Evolutionary conservation across 2,329 filamentous ascomycete species (phyloP).

Genomic region (Paradendryphiella salina): DNA sequence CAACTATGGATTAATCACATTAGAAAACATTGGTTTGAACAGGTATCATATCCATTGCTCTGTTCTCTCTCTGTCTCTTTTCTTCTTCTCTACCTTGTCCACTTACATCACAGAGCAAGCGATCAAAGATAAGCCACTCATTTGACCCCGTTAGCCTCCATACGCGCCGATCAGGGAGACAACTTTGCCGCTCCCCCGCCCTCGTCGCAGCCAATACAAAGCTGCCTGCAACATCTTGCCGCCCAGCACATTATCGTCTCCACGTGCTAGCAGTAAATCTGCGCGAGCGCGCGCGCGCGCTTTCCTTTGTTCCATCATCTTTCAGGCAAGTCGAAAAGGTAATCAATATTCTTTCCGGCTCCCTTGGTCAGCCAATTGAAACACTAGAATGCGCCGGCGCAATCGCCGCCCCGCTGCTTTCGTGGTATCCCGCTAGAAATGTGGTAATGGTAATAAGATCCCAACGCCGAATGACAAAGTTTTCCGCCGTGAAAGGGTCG

Average conservation of each 20-base stretch:
- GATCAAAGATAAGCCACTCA: not conserved
- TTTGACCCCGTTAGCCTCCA: conserved; percentile 1
- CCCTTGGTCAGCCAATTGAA: conserved; percentile 16
- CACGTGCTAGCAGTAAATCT: not conserved
- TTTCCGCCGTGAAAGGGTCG: conserved; percentile 13
- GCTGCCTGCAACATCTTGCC: conserved; percentile 2
- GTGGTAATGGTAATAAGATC: conserved; percentile 5
- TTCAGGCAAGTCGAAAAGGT: conserved; percentile 6
- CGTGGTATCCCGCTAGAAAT: conserved; percentile 12
- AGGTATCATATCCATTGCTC: not conserved
- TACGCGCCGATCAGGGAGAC: not conserved
- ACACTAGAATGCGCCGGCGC: conserved; percentile 8
- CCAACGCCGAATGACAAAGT: conserved; percentile 12
- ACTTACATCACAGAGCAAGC: not conserved
- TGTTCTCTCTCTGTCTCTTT: not conserved
- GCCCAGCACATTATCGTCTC: conserved; percentile 7
- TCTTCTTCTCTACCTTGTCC: not conserved
- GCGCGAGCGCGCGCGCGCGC: not conserved
- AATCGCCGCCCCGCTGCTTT: not conserved
- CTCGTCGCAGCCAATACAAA: not conserved
- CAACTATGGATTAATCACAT: not conserved
- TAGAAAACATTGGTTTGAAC: not conserved
- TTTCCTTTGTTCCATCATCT: not conserved
- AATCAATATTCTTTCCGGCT: conserved; percentile 4
- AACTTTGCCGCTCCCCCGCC: not conserved